Evolutionary conservation across 2,329 filamentous ascomycete species (phyloP), one percentile per base, ranked within the genome.

Genomic region (Tolypocladium pustulatum): DNA sequence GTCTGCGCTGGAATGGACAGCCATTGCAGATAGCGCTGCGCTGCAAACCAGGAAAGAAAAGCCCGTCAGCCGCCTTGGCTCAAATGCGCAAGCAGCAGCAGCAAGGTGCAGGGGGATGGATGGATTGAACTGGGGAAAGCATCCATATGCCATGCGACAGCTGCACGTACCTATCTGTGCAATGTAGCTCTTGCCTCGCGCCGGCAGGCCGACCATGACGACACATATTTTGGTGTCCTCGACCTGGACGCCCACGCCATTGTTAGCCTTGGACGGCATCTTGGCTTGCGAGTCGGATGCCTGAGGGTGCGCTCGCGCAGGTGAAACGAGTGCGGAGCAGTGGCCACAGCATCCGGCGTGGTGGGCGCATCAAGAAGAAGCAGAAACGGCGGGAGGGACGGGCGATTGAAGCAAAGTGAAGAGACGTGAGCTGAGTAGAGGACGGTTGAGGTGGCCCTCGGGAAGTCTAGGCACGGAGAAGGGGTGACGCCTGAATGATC

Each of bases 171-270:
- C 91, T 84, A 97, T 97, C 70, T 96, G 91, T 65, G 94, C 93
- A 72, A 99, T 97, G 73, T 96, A 85, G 78, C 91, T 96, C 82
- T 99, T 99, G 69, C 94, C 94, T 66, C 94, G 83, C 61, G 94
- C 94, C 58, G 94, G 94, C 71, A 99, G 81, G 65, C 94, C 94
- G 61, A 99, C 94, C 94, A 99, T 97, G 68, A 99, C 91, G 64
- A 99, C 92, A 74, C 93, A 97, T 78, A 99, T 95, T 73, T 90
- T 90, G 61, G 90, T 93, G 75, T 97, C 91, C 79, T 97, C 93
- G 67, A 89, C 90, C 90, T 96, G 88, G 64, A 92, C 82, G 69
- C 87, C 88, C 67, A 84, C 77, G 65, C 88, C 86, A 72, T 86
- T 86, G 78, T 79, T 77, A 71, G 68, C 64, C 60, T 68, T 76